Conservation (phyloP, 208 protist genomes). For the Hexamita inflata region DNA sequence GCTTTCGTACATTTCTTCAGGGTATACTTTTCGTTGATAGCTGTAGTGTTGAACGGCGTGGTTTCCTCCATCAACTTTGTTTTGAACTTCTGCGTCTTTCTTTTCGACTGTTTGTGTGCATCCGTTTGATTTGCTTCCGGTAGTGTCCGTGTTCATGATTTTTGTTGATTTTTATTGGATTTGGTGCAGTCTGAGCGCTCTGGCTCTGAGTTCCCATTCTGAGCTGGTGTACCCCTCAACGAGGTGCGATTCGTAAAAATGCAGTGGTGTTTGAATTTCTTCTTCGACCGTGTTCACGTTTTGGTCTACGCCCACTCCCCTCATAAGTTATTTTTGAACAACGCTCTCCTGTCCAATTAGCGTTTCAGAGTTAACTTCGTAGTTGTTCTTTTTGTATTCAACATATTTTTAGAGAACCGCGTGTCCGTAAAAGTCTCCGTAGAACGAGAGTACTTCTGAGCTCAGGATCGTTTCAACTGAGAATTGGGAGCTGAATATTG, state of each 20-base stretch:
- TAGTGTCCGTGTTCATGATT: not conserved
- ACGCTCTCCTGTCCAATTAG: not conserved
- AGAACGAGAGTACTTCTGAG: not conserved
- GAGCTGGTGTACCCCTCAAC: slow-evolving; percentile 1
- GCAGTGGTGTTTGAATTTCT: slow-evolving; percentile 17
- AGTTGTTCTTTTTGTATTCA: not conserved
- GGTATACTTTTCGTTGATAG: too few relatives aligned
- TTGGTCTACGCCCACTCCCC: not conserved
- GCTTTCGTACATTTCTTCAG: too few relatives aligned
- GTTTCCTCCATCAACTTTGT: not conserved
- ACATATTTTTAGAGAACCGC: not conserved
- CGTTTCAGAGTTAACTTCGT: not conserved
- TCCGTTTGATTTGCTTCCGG: not conserved
- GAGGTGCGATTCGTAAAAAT: slow-evolving; percentile 17
- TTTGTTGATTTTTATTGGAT: slow-evolving; percentile 12
- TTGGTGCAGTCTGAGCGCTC: slow-evolving; percentile 10
- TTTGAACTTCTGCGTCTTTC: not conserved
- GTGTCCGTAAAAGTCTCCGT: not conserved
- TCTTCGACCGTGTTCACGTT: not conserved
- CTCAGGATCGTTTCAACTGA: not conserved
- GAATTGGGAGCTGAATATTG: too few relatives aligned
- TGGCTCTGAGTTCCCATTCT: slow-evolving; percentile 20
- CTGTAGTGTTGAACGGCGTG: slow-evolving; percentile 5
- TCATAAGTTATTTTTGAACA: not conserved
- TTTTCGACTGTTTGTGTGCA: not conserved